Base-by-base conservation (phyloP, 2,329 filamentous ascomycete species). In the Corinectria fuckeliana region DNA sequence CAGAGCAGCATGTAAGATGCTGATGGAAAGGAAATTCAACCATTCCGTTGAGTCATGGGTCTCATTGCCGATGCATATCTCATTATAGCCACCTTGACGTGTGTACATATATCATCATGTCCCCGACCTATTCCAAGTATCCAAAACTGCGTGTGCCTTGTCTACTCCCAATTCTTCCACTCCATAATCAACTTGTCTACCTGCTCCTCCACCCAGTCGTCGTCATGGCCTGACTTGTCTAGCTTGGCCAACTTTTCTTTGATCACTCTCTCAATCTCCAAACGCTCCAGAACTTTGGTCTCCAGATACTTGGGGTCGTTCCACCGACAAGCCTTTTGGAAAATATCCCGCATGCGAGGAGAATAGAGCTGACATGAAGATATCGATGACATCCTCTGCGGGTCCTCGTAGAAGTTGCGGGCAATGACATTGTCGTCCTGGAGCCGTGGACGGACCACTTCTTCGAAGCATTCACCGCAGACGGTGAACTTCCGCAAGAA, bases 291-390 rank as follows among this genome's bases (percentile, higher is more conserved):
- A 30, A 88, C 78, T 67, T 84, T 85, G 20, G 63, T 66, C 39
- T 82, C 79, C 36, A 97, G 75, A 63, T 88, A 88, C 21, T 81
- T 80, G 56, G 89, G 81, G 69, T 96, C 91, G 51, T 89, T 84
- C 32, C 82, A 82, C 56, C 83, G 79, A 42, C 91, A 88, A 4
- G 90, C 88, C 26, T 86, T 82, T 25, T 79, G 76, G 71, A 96
- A 96, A 1, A 91, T 81, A 0, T 83, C 81, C 38, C 92, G 83
- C 92, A 97, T 97, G 14, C 90, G 84, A 4, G 83, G 76, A 41
- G 91, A 93, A 73, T 95, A 96, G 3, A 97, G 81, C 74, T 94
- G 91, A 71, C 93, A 97, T 20, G 81, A n/a, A n/a, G n/a, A 84
- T 25, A 79, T 85, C 66, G 80, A 76, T 0, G 79, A 72, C 5